These are phyloP conservation scores for Peronospora farinosa DNA, from an alignment of 352 stramenopile genomes.

Conservation along the genomic window DNA sequence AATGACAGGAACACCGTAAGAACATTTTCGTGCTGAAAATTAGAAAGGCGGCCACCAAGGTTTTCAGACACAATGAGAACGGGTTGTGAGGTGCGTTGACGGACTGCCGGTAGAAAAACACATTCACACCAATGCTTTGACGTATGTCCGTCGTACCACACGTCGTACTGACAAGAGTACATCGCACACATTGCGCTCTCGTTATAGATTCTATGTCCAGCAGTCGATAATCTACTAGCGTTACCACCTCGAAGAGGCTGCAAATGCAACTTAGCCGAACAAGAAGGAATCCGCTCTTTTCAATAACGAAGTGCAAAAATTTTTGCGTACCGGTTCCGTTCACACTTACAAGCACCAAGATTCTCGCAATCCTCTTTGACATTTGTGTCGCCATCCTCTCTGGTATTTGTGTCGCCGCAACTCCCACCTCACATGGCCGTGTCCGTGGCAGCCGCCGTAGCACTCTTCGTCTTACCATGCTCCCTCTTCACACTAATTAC, in stretches of 20 bases:
- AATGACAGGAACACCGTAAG: conserved; percentile 36
- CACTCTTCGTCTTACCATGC: background rate
- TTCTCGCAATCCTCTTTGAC: conserved; percentile 25
- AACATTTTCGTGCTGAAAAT: conserved; percentile 38
- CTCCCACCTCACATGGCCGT: conserved; percentile 4
- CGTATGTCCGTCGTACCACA: conserved; percentile 47
- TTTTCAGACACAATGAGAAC: conserved; percentile 47
- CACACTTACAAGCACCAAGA: conserved; percentile 42
- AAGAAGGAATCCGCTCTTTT: conserved; percentile 32
- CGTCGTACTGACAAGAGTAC: conserved; percentile 42
- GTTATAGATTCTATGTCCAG: background rate
- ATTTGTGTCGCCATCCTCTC: conserved; percentile 14
- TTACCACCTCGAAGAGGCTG: conserved; percentile 7
- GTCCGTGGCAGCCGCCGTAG: background rate
- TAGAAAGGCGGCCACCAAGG: conserved; percentile 29
- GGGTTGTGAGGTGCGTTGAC: conserved; percentile 34
- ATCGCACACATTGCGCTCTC: conserved; percentile 13
- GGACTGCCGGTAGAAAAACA: conserved; percentile 44
- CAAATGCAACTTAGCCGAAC: conserved; percentile 14
- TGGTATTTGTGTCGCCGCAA: background rate
- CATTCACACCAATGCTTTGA: conserved; percentile 48
- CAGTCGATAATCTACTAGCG: background rate
- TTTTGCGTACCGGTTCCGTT: conserved; percentile 56
- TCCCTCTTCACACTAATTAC: background rate
- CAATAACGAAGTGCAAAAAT: conserved; percentile 44